Evolutionary conservation across 192 early-diverging fungal species (phyloP).

Genomic region (Mortierella alpina): DNA sequence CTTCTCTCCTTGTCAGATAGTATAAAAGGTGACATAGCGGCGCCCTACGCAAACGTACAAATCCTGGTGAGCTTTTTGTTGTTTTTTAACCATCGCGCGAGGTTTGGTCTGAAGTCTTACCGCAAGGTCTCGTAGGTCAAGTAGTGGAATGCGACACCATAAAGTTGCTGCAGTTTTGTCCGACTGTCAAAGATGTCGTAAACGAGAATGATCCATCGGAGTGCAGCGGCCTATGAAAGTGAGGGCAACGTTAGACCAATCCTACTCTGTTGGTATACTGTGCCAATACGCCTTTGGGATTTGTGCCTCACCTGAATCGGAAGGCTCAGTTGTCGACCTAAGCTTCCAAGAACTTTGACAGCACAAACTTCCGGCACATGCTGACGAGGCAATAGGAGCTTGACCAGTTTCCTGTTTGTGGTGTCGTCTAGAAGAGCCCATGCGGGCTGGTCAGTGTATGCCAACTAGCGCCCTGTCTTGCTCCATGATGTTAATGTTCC

Average conservation of each 20-base stretch:
- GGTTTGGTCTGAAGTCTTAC: constrained; percentile 9
- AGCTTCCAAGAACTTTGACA: constrained; percentile 41
- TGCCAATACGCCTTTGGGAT: background rate
- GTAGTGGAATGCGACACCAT: constrained; percentile 66
- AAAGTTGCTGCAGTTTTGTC: constrained; percentile 54
- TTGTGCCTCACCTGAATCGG: constrained; percentile 31
- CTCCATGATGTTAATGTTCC: background rate
- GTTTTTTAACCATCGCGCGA: background rate
- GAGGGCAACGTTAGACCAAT: background rate
- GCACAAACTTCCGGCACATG: constrained; percentile 41
- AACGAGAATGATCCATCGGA: constrained; percentile 60
- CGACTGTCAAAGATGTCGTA: constrained; percentile 61
- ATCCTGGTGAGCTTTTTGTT: background rate
- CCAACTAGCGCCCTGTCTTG: too few species aligned
- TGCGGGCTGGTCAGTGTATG: background rate
- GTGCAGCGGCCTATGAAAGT: constrained; percentile 45
- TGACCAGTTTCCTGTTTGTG: constrained; percentile 44
- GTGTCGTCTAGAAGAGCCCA: constrained; percentile 30
- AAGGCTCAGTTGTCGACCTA: constrained; percentile 32
- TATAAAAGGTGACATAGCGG: constrained; percentile 61
- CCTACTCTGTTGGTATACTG: background rate
- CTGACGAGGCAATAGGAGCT: constrained; percentile 52
- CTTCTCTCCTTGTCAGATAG: constrained; percentile 58
- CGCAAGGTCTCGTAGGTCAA: constrained; percentile 55
- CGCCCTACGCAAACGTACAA: constrained; percentile 34